Conservation (phyloP, 2,329 filamentous ascomycete genomes). For the Penicillium sp. region DNA sequence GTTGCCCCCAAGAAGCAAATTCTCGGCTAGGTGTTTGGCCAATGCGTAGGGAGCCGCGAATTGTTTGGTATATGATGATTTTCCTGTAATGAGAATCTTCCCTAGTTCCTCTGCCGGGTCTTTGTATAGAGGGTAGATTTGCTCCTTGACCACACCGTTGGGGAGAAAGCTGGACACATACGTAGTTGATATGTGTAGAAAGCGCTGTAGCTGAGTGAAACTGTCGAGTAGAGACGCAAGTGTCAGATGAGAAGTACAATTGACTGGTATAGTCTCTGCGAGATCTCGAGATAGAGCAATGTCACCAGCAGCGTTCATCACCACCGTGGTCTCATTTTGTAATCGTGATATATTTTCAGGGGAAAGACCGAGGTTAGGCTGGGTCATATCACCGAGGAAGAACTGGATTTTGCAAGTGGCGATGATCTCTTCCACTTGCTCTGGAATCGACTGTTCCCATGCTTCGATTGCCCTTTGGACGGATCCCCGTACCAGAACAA, state of each 20-base stretch:
- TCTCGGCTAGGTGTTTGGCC: constrained; percentile 18
- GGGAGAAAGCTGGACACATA: constrained; percentile 12
- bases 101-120: constrained; percentile 2
- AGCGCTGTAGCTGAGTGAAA: constrained; percentile 4
- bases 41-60: constrained; percentile 15
- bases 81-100: constrained; percentile 6
- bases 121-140: not conserved
- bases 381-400: constrained; percentile 16
- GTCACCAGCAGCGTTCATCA: constrained; percentile 18
- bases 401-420: constrained; percentile 17
- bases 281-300: constrained; percentile 14
- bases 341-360: constrained; percentile 2
- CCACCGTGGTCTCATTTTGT: constrained; percentile 10
- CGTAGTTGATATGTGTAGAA: constrained; percentile 16
- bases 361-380: constrained; percentile 9
- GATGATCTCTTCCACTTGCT: constrained; percentile 17
- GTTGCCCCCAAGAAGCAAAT: constrained; percentile 1
- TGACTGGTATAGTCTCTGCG: constrained; percentile 7
- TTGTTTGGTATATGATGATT: constrained; percentile 1
- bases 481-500: constrained; percentile 10
- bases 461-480: constrained; percentile 6
- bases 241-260: constrained; percentile 9
- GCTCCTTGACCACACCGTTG: constrained; percentile 5
- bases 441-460: constrained; percentile 16
- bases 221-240: constrained; percentile 1